Evolutionary conservation across 129 eudicot species (phyloP).

Genomic region (Sambucus nigra): DNA sequence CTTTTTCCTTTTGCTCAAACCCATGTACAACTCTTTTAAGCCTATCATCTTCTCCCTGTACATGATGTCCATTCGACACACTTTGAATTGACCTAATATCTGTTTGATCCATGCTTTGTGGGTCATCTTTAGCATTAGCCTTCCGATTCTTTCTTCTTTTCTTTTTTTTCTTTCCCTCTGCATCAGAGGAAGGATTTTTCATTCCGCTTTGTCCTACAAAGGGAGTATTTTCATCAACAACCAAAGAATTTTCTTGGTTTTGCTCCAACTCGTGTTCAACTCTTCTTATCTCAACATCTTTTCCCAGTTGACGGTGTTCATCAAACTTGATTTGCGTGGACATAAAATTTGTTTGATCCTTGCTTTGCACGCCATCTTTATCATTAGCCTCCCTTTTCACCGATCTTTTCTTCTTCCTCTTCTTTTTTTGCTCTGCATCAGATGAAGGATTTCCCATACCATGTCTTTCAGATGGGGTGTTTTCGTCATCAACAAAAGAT

Average conservation of each 20-base stretch:
- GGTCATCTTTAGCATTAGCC: conserved; percentile 2
- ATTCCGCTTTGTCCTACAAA: conserved; percentile 1
- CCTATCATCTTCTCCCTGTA: conserved; percentile 1
- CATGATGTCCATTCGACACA: neutral
- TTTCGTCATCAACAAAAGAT: conserved; percentile 4
- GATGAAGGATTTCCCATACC: neutral
- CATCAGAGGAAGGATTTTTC: neutral
- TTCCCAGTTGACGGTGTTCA: conserved; percentile 3
- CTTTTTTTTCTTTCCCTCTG: neutral
- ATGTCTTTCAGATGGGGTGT: conserved; percentile 2
- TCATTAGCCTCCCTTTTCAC: no score
- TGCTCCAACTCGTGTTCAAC: conserved; percentile 1
- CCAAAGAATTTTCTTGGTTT: neutral
- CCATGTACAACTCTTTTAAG: neutral
- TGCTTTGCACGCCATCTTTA: neutral
- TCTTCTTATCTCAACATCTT: neutral
- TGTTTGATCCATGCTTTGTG: conserved; percentile 8
- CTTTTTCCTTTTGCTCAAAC: neutral
- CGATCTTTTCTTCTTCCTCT: neutral
- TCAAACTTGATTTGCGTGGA: conserved; percentile 12
- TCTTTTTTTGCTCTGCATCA: neutral
- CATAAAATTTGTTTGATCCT: conserved; percentile 2
- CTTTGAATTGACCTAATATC: neutral
- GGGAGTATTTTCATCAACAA: neutral
- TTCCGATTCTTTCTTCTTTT: conserved; percentile 5